Percentiles rank a stretch among this genome's conserved stretches.
phyloP scores from a whole-genome alignment of 1,139 yeast genomes.

The Debaryomycetaceae sp. region DNA sequence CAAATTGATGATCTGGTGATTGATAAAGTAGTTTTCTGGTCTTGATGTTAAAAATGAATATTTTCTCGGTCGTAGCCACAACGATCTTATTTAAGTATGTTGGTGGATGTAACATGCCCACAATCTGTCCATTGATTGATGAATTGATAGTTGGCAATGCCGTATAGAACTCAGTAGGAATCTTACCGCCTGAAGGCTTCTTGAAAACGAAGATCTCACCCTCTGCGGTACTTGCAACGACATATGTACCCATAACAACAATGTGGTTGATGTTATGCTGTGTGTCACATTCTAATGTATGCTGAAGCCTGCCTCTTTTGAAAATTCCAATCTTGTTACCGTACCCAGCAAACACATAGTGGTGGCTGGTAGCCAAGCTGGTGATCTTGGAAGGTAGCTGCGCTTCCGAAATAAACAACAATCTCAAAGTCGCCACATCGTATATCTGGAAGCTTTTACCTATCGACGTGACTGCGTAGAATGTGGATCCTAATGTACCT shows the following conservation, averaged over 20 bases:
- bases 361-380: slow-evolving; percentile 76
- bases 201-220: slow-evolving; percentile 62
- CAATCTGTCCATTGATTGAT: slow-evolving; percentile 62
- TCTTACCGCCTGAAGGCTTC: slow-evolving; percentile 46
- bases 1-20: slow-evolving; percentile 47
- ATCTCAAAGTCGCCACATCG: slow-evolving; percentile 84
- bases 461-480: slow-evolving; percentile 84
- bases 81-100: slow-evolving; percentile 89
- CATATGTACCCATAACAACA: slow-evolving; percentile 73
- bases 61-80: slow-evolving; percentile 64
- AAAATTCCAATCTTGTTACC: slow-evolving; percentile 71
- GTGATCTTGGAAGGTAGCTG: slow-evolving; percentile 72
- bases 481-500: slow-evolving; percentile 85
- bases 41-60: slow-evolving; percentile 67
- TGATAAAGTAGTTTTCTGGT: slow-evolving; percentile 72
- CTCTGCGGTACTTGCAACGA: slow-evolving; percentile 56
- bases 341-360: slow-evolving; percentile 77
- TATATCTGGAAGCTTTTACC: slow-evolving; percentile 90
- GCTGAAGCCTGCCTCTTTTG: slow-evolving; percentile 76
- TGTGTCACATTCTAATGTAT: slow-evolving; percentile 41
- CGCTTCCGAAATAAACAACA: slow-evolving; percentile 79
- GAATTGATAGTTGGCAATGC: slow-evolving; percentile 50
- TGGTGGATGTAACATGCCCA: slow-evolving; percentile 76
- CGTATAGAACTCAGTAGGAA: slow-evolving; percentile 65
- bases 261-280: slow-evolving; percentile 44